phyloP scores from a whole-genome alignment of 768 basidiomycete genomes.

The Strobilomyces dryophilus region DNA sequence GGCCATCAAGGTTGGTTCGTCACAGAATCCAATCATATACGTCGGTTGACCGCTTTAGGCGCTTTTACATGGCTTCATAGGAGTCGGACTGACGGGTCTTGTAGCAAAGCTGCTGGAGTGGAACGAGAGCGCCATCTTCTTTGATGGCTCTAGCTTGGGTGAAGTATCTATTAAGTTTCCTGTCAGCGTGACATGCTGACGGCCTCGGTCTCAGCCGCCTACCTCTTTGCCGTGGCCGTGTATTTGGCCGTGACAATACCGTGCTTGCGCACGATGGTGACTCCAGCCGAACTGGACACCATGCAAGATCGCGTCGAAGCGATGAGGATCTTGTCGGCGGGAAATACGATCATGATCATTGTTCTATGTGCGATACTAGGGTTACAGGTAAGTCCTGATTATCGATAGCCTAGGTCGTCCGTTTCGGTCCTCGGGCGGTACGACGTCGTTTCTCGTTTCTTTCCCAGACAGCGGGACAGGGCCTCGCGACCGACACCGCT shows the following conservation, averaged over 20 bases:
- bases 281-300: conserved; percentile 54
- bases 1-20: conserved; percentile 75
- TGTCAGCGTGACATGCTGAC: conserved; percentile 10
- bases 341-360: conserved; percentile 78
- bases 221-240: conserved; percentile 70
- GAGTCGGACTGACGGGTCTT: conserved; percentile 70
- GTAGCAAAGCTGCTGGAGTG: conserved; percentile 79
- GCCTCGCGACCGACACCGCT: conserved; percentile 12
- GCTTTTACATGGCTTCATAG: conserved; percentile 80
- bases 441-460: conserved; percentile 1
- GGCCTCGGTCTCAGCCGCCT: conserved; percentile 48
- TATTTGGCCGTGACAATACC: conserved; percentile 84
- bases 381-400: conserved; percentile 58
- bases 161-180: conserved; percentile 17
- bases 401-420: neutral
- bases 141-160: conserved; percentile 90
- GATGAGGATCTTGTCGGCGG: conserved; percentile 77
- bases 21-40: neutral
- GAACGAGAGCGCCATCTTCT: conserved; percentile 93
- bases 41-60: conserved; percentile 45
- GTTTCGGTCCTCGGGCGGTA: conserved; percentile 1
- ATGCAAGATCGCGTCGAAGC: conserved; percentile 69
- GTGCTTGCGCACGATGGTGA: conserved; percentile 69
- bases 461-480: conserved; percentile 9
- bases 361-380: conserved; percentile 60